Evolutionary conservation across 2,329 filamentous ascomycete genomes (phyloP).

Genomic region (Allantophomopsis cytisporea): DNA sequence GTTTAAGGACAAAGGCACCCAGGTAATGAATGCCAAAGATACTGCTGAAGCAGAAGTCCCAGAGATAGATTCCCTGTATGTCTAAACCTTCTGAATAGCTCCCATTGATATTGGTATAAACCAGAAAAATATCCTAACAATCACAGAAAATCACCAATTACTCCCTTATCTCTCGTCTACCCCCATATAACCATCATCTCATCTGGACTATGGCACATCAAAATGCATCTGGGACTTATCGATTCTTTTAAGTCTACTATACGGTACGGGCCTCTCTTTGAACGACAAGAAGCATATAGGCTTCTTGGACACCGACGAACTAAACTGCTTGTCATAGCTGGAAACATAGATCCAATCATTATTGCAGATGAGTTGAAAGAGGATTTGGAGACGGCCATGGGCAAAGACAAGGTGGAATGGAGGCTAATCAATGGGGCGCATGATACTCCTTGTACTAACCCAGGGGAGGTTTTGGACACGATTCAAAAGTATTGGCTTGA

Average conservation of each 20-base stretch:
- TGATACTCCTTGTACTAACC: conserved; percentile 47
- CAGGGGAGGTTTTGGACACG: conserved; percentile 26
- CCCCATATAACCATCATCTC: conserved; percentile 9
- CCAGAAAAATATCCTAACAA: background rate
- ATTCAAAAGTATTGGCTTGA: conserved; percentile 38
- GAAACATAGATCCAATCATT: conserved; percentile 34
- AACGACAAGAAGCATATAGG: conserved; percentile 37
- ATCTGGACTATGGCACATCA: conserved; percentile 41
- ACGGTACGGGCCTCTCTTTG: conserved; percentile 36
- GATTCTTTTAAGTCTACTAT: conserved; percentile 45
- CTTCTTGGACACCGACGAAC: conserved; percentile 30
- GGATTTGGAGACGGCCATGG: conserved; percentile 10
- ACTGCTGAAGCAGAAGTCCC: background rate
- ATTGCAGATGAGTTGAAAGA: conserved; percentile 23
- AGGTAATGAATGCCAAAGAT: background rate
- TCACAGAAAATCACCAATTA: conserved; percentile 1
- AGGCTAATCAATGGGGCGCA: conserved; percentile 38
- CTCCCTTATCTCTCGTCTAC: conserved; percentile 6
- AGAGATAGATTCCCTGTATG: conserved; percentile 7
- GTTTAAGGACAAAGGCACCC: background rate
- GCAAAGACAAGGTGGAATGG: conserved; percentile 31
- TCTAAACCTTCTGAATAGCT: conserved; percentile 5
- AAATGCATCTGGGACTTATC: conserved; percentile 42
- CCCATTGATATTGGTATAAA: background rate
- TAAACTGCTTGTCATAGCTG: conserved; percentile 33